These are phyloP conservation scores for Starmerella bacillaris DNA, from an alignment of 805 yeast species.

Conservation along the genomic window DNA sequence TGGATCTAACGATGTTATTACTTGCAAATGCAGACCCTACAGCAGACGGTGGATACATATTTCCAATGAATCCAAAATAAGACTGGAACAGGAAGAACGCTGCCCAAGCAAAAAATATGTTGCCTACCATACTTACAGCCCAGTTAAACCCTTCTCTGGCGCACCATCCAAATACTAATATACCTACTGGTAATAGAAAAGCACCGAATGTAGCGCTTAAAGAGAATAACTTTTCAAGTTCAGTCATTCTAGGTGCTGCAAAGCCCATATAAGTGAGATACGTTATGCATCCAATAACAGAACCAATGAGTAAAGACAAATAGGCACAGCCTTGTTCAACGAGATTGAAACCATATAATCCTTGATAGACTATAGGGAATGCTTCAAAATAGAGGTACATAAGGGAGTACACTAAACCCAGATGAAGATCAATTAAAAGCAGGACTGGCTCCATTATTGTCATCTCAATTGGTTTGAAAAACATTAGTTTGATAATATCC, in stretches of 20 bases:
- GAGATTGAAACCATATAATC: constrained; percentile 30
- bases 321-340: constrained; percentile 34
- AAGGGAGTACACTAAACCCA: constrained; percentile 35
- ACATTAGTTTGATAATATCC: constrained; percentile 9
- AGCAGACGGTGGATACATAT: constrained; percentile 31
- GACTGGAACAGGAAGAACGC: constrained; percentile 35
- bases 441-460: constrained; percentile 39
- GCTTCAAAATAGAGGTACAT: constrained; percentile 44
- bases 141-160: constrained; percentile 32
- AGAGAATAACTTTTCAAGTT: constrained; percentile 14
- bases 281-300: constrained; percentile 22
- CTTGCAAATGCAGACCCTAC: constrained; percentile 45
- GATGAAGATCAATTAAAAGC: constrained; percentile 34
- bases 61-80: constrained; percentile 32
- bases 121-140: constrained; percentile 34
- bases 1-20: constrained; percentile 34
- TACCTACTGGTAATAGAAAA: constrained; percentile 31
- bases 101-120: constrained; percentile 26
- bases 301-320: constrained; percentile 32
- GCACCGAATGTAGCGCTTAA: constrained; percentile 27
- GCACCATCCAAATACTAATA: constrained; percentile 44
- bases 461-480: constrained; percentile 29
- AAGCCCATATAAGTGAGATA: constrained; percentile 5
- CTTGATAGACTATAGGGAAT: constrained; percentile 38
- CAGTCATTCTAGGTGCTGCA: neutral